A percentile compares a stretch with the other conserved stretches of the same genome.
Evolutionary conservation across 2,329 filamentous ascomycete species (phyloP).

Genomic region (Sporothrix sp.): DNA sequence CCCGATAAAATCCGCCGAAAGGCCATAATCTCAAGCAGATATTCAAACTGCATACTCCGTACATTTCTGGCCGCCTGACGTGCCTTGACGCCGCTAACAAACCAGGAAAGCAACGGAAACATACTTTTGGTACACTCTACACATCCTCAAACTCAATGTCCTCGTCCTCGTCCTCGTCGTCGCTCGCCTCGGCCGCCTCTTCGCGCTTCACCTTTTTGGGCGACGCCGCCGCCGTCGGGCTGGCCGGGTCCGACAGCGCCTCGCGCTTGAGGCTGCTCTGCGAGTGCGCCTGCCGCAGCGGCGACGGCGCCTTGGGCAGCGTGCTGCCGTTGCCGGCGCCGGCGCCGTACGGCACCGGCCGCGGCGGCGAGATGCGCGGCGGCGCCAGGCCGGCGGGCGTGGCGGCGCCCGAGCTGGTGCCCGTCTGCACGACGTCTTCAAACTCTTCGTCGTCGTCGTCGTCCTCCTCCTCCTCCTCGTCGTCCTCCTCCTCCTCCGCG

Average conservation of each 20-base stretch:
- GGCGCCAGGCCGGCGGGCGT: constrained; percentile 21
- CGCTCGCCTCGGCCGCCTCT: constrained; percentile 35
- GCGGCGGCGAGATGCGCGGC: constrained; percentile 14
- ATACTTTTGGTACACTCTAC: constrained; percentile 17
- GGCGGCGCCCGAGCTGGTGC: constrained; percentile 23
- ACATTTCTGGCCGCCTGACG: neutral
- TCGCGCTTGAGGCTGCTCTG: constrained; percentile 28
- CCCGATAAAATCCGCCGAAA: too few relatives aligned
- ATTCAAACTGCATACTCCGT: neutral
- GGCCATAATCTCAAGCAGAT: neutral
- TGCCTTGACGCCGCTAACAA: too few relatives aligned
- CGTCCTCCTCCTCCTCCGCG: constrained; percentile 34
- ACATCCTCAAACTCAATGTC: constrained; percentile 53
- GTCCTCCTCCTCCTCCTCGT: constrained; percentile 30
- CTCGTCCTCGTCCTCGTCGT: constrained; percentile 42
- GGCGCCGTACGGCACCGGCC: neutral
- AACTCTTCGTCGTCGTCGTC: constrained; percentile 39
- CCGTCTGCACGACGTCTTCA: constrained; percentile 39
- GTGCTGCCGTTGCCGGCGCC: constrained; percentile 6
- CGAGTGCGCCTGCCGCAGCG: constrained; percentile 21
- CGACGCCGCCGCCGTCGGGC: constrained; percentile 23
- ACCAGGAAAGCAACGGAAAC: too few relatives aligned
- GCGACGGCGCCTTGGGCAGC: constrained; percentile 19
- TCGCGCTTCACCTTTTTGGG: constrained; percentile 36
- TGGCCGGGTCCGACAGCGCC: constrained; percentile 21